Evolutionary conservation across 495 filamentous ascomycete genomes (phyloP).

Genomic region (Hyaloscypha finlandica): DNA sequence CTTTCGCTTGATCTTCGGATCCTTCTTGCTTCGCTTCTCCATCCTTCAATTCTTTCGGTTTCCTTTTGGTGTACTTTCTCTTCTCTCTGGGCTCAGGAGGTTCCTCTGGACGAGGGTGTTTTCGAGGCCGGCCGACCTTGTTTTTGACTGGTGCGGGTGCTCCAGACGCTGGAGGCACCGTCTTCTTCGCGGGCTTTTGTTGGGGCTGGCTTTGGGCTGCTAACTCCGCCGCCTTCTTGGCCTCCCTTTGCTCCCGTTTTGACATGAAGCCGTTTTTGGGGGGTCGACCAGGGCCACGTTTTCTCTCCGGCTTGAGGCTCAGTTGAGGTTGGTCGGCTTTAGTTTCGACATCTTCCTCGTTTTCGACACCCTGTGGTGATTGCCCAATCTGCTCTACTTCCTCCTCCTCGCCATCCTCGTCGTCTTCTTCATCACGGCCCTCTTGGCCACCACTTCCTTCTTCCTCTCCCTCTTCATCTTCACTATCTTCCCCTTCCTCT

Average conservation of each 20-base stretch:
- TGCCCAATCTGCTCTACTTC: constrained; percentile 35
- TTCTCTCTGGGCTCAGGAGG: constrained; percentile 64
- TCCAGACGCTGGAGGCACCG: constrained; percentile 35
- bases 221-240: constrained; percentile 57
- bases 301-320: constrained; percentile 48
- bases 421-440: constrained; percentile 13
- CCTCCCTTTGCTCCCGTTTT: constrained; percentile 71
- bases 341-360: constrained; percentile 38
- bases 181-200: constrained; percentile 1
- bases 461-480: constrained; percentile 19
- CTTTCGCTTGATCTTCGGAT: constrained; percentile 50
- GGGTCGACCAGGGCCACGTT: constrained; percentile 82
- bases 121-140: constrained; percentile 61
- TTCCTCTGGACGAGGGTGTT: constrained; percentile 56
- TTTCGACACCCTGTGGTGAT: constrained; percentile 38
- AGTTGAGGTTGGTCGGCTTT: constrained; percentile 28
- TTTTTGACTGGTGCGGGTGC: constrained; percentile 53
- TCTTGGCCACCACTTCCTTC: constrained; percentile 16
- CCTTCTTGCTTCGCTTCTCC: constrained; percentile 46
- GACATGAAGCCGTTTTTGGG: constrained; percentile 94
- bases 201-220: constrained; percentile 32
- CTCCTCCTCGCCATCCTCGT: constrained; percentile 15
- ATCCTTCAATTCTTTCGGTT: constrained; percentile 61
- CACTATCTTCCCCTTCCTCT: constrained; percentile 35
- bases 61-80: constrained; percentile 77